These are phyloP conservation scores for Globisporangium takayamanum DNA, from an alignment of 352 stramenopile genomes.

Conservation along the genomic window DNA sequence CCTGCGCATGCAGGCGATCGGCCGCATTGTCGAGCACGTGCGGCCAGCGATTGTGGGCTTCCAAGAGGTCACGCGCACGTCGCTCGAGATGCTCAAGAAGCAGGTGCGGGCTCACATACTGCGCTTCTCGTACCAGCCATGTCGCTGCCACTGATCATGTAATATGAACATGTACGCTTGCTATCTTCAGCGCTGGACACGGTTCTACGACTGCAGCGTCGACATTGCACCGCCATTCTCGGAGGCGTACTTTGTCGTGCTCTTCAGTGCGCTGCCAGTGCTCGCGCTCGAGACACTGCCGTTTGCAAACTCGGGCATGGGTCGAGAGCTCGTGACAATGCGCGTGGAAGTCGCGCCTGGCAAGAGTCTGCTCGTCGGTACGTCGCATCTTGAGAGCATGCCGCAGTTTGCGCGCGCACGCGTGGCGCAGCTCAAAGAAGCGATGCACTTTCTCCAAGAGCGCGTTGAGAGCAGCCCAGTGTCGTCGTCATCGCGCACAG, in stretches of 20 bases:
- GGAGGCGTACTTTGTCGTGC: slow-evolving; percentile 67
- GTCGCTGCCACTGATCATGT: not conserved
- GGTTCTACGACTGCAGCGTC: slow-evolving; percentile 76
- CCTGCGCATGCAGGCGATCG: slow-evolving; percentile 58
- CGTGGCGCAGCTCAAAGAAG: slow-evolving; percentile 51
- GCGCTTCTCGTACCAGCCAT: not conserved
- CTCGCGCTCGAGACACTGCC: slow-evolving; percentile 45
- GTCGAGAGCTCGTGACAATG: slow-evolving; percentile 56
- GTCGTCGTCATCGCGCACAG: slow-evolving; percentile 1
- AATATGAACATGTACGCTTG: no score
- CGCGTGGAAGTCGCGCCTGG: slow-evolving; percentile 41
- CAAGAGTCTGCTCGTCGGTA: slow-evolving; percentile 47
- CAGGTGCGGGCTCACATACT: slow-evolving; percentile 11
- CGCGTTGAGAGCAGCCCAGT: slow-evolving; percentile 25
- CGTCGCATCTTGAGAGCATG: slow-evolving; percentile 68
- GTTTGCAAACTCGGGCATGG: slow-evolving; percentile 72
- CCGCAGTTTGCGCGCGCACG: slow-evolving; percentile 38
- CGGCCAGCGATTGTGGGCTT: slow-evolving; percentile 68
- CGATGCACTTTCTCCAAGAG: slow-evolving; percentile 38
- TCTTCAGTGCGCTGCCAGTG: slow-evolving; percentile 74
- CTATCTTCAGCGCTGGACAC: slow-evolving; percentile 33
- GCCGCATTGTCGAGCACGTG: slow-evolving; percentile 33
- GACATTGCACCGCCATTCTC: slow-evolving; percentile 61
- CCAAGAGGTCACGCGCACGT: slow-evolving; percentile 66
- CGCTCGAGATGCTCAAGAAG: slow-evolving; percentile 47